Base-by-base conservation (phyloP, 257 asterid genomes). In the Anisodus tanguticus region DNA sequence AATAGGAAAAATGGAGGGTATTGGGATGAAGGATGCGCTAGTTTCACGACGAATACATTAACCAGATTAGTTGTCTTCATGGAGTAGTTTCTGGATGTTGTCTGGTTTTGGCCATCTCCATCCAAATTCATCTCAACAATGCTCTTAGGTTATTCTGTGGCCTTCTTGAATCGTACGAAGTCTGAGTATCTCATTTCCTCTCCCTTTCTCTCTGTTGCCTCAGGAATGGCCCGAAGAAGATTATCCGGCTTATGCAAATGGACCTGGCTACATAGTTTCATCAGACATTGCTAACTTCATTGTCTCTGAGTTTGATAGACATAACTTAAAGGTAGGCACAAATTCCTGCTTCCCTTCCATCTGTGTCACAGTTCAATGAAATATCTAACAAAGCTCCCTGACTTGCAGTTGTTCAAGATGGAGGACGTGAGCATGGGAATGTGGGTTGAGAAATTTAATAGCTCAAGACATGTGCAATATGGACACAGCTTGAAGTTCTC, bases 151-250 rank as follows among this genome's bases (percentile, higher is more conserved):
- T 37, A 31, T 57, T 67, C 31, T 68, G 10, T 68, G 77, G 13
- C 64, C 26, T 51, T 13, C 2, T 26, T 19, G 62, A 22, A 6
- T 49, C n/a, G 45, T 12, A 13, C 4, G 26, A 51, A 3, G 26
- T 26, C 47, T 51, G 45, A 26, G 81, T 7, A 76, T 76, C 81
- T 76, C 5, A 51, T 26, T 76, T 11, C 0, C 22, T 12, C 60
- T 6, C 81, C 63, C 63, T 5, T 22, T 8, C 71, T 15, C 26
- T 85, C 39, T 22, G 68, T 71, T 63, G 59, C 57, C 83, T 82
- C 90, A 94, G 99, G 98, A 97, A 88, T 97, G 99, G 99, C 99
- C 98, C 5, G 98, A 93, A 95, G 97, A 91, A 90, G 92, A 88
- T 72, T 97, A 97, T 83, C 99, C 98, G 43, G 93, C 98, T 37